Evolutionary conservation across 2,329 filamentous ascomycete species (phyloP), one percentile per base, ranked within the genome.

Genomic region (Aspergillus novofumigatus): DNA sequence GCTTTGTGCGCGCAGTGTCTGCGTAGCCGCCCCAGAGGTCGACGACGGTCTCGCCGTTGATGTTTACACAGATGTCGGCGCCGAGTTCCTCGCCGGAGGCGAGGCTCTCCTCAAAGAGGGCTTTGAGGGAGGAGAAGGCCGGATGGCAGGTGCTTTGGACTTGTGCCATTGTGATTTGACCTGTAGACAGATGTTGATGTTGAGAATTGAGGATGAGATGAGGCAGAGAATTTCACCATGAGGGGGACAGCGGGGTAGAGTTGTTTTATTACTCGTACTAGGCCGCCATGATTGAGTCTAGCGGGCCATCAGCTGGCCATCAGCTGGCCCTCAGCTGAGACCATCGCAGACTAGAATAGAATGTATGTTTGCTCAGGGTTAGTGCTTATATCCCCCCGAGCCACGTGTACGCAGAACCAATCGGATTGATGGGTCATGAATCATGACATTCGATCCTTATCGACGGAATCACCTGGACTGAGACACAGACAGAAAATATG

Each of bases 21-120:
- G 64, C 58, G 54, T 71, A 67, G 2, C 78, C 78, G 17, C 75
- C 79, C 76, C 76, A 80, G 17, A 81, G 59, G 57, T 81, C 77
- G 17, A 80, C 62, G 10, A 77, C 76, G 20, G 71, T 68, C 17
- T 72, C 55, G n/a, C 77, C 78, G 50, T 74, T 67, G 10, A 78
- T 63, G 53, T 70, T 77, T 49, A 80, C 69, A 23, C 63, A 69
- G 21, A 81, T 65, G 0, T 75, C 78, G n/a, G 76, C 78, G 2
- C 80, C 80, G 5, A 79, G 53, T 48, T 82, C 79, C 2, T 73
- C 64, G 20, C 70, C 76, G 1, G 65, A 69, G 9, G 65, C 61
- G n/a, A 82, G 48, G 25, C 68, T 67, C 3, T 70, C 38, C 29
- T 73, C 62, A 11, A 81, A 58, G 2, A 73, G 59, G 1, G 69